These are phyloP conservation scores for Cynara cardunculus DNA, from an alignment of 129 eudicot species.

Conservation along the genomic window DNA sequence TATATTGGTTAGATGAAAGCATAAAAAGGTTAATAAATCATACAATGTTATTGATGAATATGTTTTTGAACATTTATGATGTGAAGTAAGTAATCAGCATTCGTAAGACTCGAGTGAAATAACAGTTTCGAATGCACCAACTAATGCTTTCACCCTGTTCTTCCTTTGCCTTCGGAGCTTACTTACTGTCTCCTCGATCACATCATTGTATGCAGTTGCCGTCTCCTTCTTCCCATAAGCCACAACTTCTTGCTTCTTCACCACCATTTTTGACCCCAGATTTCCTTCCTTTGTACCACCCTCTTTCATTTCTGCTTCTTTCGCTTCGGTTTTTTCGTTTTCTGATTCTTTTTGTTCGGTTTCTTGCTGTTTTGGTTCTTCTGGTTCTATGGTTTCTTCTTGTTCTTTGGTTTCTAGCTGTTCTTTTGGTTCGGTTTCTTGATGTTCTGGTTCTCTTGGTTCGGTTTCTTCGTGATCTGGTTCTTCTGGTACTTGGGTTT, in stretches of 20 bases:
- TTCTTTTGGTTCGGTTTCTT: background rate
- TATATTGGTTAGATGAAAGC: no score
- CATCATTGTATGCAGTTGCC: conserved; percentile 34
- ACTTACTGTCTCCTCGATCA: conserved; percentile 60
- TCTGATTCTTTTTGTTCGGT: background rate
- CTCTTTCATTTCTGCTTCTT: background rate
- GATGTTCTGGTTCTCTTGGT: no score
- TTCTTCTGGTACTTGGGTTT: background rate
- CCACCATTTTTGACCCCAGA: background rate
- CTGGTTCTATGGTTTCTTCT: background rate
- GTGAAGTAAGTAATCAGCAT: background rate
- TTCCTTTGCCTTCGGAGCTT: conserved; percentile 43
- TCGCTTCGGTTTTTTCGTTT: background rate
- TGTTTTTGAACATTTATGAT: background rate
- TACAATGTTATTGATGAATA: no score
- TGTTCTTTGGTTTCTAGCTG: background rate
- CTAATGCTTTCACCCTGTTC: conserved; percentile 54
- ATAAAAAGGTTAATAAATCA: no score
- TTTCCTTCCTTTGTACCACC: conserved; percentile 9
- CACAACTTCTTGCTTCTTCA: conserved; percentile 10
- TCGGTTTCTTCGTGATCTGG: background rate
- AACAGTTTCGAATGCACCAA: conserved; percentile 62
- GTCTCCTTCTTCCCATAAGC: conserved; percentile 48
- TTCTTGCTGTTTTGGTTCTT: background rate
- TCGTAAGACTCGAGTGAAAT: conserved; percentile 37